A percentile compares a stretch with the other conserved stretches of the same genome.
Conservation (phyloP, 805 yeast species). For the Candida manassasensis region DNA sequence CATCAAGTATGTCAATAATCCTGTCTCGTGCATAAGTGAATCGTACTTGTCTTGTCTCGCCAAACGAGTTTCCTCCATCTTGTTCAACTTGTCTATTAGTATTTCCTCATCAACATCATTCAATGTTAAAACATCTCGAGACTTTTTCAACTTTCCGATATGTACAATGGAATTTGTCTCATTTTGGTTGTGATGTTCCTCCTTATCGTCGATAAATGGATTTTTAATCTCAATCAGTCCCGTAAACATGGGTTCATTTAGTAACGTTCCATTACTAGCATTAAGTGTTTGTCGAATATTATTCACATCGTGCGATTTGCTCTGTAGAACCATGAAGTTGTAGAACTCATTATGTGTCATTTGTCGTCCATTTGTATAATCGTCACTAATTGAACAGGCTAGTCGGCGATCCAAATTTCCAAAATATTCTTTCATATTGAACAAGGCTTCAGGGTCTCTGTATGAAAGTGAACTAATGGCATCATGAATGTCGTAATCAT, state of each 20-base stretch:
- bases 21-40: constrained; percentile 9
- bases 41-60: constrained; percentile 5
- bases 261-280: not conserved
- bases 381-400: not conserved
- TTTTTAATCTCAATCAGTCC: not conserved
- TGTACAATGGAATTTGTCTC: not conserved
- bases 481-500: not conserved
- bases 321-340: not conserved
- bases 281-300: not conserved
- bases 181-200: not conserved
- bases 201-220: not conserved
- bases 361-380: constrained; percentile 1
- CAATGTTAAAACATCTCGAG: not conserved
- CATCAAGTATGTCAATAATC: constrained; percentile 7
- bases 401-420: not conserved
- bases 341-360: not conserved
- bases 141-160: not conserved
- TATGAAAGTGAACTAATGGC: not conserved
- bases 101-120: constrained; percentile 4
- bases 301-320: not conserved
- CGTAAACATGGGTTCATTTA: not conserved
- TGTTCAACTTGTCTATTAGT: constrained; percentile 5
- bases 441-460: not conserved
- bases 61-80: constrained; percentile 2
- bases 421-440: not conserved